Evolutionary conservation across 345 rosid genomes (phyloP).

Genomic region (Aquilaria malaccensis): DNA sequence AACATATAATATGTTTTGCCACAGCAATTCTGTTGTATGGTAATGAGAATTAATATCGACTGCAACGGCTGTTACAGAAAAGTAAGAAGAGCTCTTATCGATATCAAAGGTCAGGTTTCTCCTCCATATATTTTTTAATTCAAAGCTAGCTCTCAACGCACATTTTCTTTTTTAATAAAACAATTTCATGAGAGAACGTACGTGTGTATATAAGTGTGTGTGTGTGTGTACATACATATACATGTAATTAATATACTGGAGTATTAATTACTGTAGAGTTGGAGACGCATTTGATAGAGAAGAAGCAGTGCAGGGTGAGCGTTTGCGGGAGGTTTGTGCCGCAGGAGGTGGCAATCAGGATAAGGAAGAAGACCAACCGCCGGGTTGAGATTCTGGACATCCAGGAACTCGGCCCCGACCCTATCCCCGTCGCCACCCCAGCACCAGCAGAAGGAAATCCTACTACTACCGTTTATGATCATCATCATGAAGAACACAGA

Average conservation of each 20-base stretch:
- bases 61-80: slow-evolving; percentile 44
- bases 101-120: slow-evolving; percentile 26
- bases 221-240: no score
- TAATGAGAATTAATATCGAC: slow-evolving; percentile 46
- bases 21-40: slow-evolving; percentile 33
- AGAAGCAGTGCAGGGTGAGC: slow-evolving; percentile 32
- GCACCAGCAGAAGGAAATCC: not conserved
- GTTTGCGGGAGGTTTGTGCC: slow-evolving; percentile 34
- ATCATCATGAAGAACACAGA: no score
- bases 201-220: no score
- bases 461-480: no score
- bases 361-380: slow-evolving; percentile 45
- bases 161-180: no score
- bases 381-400: slow-evolving; percentile 48
- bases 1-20: not conserved
- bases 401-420: slow-evolving; percentile 17
- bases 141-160: no score
- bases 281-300: slow-evolving; percentile 38
- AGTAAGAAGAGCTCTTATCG: slow-evolving; percentile 37
- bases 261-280: slow-evolving; percentile 15
- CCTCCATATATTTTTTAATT: not conserved
- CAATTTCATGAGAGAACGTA: no score
- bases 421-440: not conserved
- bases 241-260: no score
- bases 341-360: slow-evolving; percentile 36